Percentiles rank a stretch among this genome's conserved stretches.
Conservation (phyloP, 768 basidiomycete genomes). For the Boletales sp. region DNA sequence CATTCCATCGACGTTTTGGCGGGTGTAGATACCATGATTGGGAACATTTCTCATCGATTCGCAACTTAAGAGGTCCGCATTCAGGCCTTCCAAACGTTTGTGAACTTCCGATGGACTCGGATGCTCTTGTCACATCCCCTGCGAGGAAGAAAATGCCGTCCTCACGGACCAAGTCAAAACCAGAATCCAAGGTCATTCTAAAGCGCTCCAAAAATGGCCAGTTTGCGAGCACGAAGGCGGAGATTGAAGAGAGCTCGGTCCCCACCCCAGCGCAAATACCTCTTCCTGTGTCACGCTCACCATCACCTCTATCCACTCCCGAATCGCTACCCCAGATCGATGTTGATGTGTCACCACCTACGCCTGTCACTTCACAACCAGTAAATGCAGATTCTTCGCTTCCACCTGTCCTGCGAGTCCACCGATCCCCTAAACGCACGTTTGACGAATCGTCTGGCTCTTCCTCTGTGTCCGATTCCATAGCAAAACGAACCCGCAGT, state of each 20-base stretch:
- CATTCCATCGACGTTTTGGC: slow-evolving; percentile 7
- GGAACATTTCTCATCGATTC: slow-evolving; percentile 95
- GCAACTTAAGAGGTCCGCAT: slow-evolving; percentile 82
- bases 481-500: slow-evolving; percentile 35
- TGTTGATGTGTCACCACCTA: slow-evolving; percentile 27
- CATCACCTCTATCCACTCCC: slow-evolving; percentile 31
- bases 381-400: slow-evolving; percentile 8
- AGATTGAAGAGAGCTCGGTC: slow-evolving; percentile 17
- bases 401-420: slow-evolving; percentile 29
- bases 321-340: slow-evolving; percentile 23
- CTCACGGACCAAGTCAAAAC: slow-evolving; percentile 28
- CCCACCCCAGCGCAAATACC: slow-evolving; percentile 33
- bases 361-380: slow-evolving; percentile 21
- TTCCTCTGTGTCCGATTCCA: slow-evolving; percentile 33
- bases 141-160: slow-evolving; percentile 35
- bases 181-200: slow-evolving; percentile 12
- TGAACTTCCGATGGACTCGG: slow-evolving; percentile 43
- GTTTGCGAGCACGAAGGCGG: slow-evolving; percentile 19
- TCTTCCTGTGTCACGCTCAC: slow-evolving; percentile 37
- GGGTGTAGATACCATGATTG: slow-evolving; percentile 77
- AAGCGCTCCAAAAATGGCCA: slow-evolving; percentile 23
- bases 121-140: slow-evolving; percentile 28
- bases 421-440: slow-evolving; percentile 55
- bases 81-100: slow-evolving; percentile 63
- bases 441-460: slow-evolving; percentile 55